These are phyloP conservation scores for Umbilicus rupestris DNA, from an alignment of 164 flowering plant species.

Conservation along the genomic window DNA sequence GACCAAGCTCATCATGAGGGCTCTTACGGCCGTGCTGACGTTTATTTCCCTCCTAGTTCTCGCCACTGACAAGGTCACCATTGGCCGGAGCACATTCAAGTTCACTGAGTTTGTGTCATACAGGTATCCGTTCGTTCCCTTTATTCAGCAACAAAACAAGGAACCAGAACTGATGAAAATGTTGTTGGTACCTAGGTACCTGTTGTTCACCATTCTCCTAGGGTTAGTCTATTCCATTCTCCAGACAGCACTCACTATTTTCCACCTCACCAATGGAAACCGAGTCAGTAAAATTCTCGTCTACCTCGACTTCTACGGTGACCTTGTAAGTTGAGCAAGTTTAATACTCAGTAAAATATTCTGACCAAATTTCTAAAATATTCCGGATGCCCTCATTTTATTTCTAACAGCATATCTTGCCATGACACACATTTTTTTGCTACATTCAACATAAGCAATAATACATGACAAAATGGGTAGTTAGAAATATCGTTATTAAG, in stretches of 20 bases:
- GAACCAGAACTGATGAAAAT: no score
- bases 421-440: no score
- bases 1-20: neutral
- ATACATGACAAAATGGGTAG: no score
- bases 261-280: neutral
- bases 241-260: neutral
- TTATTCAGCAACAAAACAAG: no score
- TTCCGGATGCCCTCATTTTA: no score
- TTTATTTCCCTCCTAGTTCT: neutral
- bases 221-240: neutral
- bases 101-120: neutral
- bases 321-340: slow-evolving; percentile 3
- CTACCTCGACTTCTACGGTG: neutral
- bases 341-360: no score
- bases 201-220: neutral
- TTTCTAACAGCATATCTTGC: no score
- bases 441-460: no score
- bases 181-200: neutral
- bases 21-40: neutral
- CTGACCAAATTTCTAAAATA: no score
- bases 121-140: neutral
- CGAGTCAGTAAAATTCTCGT: neutral
- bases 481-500: no score
- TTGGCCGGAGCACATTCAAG: neutral
- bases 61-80: neutral